Evolutionary conservation across 2,329 filamentous ascomycete genomes (phyloP), one percentile per base, ranked within the genome.

Genomic region (Delphinella strobiligena): DNA sequence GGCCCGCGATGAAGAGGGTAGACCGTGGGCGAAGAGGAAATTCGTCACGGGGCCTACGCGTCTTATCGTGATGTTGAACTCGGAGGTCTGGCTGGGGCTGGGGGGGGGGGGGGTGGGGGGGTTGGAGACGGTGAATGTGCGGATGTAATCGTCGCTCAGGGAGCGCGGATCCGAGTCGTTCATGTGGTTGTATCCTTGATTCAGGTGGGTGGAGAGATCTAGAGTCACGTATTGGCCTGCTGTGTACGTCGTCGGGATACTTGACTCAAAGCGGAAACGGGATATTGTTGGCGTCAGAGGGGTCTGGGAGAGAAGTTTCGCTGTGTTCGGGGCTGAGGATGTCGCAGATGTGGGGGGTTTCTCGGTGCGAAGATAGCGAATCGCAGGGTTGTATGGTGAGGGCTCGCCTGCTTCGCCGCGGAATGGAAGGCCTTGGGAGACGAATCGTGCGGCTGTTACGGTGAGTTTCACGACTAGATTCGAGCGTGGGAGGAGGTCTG

Each of bases 131-230:
- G 86, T 93, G 52, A 93, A 93, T 0, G 85, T 93, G 19, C 86
- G 68, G 4, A 91, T 67, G 45, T 76, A 88, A 54, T 94, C 85
- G 54, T 93, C 86, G 50, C 93, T 94, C 12, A 93, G 57, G 49
- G 77, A 82, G 47, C 71, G 70, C 4, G 86, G 86, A 48, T 93
- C 84, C 42, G 82, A 75, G 46, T 93, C 79, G 2, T 77, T 68
- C 86, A 93, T 93, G 55, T 93, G 87, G 36, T 71, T 74, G 58
- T 86, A 93, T 1, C 86, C 86, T 9, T 68, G 58, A 46, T 82
- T 75, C 1, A 93, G 63, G 50, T 88, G 78, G 0, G 67, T 56
- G 10, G 69, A 66, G 51, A 93, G 87, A 44, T 82, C 78, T 2
- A 93, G 59, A 1, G 82, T 86, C 14, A 83, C 72, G 59, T 91